Base-by-base conservation (phyloP, 208 protist species). In the Phytomonas serpens region DNA sequence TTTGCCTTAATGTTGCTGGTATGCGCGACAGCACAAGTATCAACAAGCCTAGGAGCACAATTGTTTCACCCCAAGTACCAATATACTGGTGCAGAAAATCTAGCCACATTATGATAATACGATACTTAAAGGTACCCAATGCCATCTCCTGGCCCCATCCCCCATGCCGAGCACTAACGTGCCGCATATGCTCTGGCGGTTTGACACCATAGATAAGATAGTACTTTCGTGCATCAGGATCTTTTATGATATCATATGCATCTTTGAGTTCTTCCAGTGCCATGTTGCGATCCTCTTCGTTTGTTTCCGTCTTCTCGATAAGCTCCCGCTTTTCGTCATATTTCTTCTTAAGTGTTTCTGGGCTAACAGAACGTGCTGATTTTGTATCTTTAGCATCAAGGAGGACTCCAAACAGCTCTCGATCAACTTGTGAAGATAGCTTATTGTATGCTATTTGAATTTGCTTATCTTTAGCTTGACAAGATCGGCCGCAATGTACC, bases 181-280 rank as follows among this genome's bases (percentile, higher is more conserved):
- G 77, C 38, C 88, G 86, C 92, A 97, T 95, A 61, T 84, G 65
- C 77, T 91, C 88, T 27, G 92, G 92, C 19, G 92, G 89, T 72
- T 93, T 94, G 23, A 78, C 76, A 23, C 90, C 92, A 72, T 97
- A 97, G 23, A 97, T 78, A 51, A 94, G 79, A 79, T 97, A 97
- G 79, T 94, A 97, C 76, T 89, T 91, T 52, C 86, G 74, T 4
- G 88, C 88, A 32, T 96, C 90, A 38, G 88, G 79, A 71, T 92
- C 82, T 23, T 88, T 78, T 57, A 95, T 79, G 76, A 93, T 93
- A 34, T 95, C 90, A 74, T 93, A 93, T 51, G 90, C 90, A 68
- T 93, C 88, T 71, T 87, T 88, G 16, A 95, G 72, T 68, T 95
- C 90, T 75, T 92, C 86, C 9, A 95, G 77, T 27, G 80, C 85